Conservation (phyloP, 306 rosid genomes). For the Quercus parvula region DNA sequence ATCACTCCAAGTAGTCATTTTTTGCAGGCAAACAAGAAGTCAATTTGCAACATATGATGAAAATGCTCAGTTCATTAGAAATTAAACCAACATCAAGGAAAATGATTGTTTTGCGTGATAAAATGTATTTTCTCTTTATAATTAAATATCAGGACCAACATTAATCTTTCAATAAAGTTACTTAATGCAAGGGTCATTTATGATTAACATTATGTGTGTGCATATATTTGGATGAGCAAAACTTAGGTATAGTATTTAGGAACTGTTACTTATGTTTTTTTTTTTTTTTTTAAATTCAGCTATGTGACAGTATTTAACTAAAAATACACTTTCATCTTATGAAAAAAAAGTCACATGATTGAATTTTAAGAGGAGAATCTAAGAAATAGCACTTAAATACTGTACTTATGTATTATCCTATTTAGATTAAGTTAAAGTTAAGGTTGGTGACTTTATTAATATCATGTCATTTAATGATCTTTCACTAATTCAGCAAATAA, state of each 20-base stretch:
- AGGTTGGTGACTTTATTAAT: no score
- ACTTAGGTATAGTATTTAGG: accelerated
- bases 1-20: background rate
- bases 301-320: no score
- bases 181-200: background rate
- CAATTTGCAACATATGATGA: background rate
- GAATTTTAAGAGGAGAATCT: no score
- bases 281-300: no score
- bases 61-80: background rate
- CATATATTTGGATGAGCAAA: background rate
- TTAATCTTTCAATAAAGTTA: background rate
- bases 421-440: no score
- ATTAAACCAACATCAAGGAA: background rate
- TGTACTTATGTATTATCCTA: no score
- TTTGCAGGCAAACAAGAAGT: background rate
- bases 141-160: background rate
- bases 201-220: background rate
- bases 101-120: background rate
- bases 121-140: background rate
- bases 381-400: no score
- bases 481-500: no score
- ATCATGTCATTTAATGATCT: no score
- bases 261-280: accelerated
- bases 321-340: no score
- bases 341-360: no score